These are phyloP conservation scores for Xenosphaeropsis pyriputrescens DNA, from an alignment of 2,329 filamentous ascomycete species.

Conservation along the genomic window DNA sequence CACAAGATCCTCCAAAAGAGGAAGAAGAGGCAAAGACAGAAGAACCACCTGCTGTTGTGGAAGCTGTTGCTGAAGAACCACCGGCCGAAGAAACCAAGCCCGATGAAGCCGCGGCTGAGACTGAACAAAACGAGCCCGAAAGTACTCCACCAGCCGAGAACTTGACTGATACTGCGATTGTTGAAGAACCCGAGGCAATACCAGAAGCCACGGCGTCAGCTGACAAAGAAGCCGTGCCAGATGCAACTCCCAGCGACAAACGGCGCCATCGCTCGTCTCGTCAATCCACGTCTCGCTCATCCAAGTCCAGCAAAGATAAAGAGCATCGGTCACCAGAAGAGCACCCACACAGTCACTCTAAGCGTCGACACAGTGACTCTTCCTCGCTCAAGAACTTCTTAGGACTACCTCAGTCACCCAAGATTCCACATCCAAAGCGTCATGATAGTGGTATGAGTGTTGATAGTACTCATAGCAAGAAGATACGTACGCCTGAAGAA, in stretches of 20 bases:
- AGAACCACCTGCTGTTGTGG: constrained; percentile 2
- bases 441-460: constrained; percentile 15
- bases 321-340: constrained; percentile 2
- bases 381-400: constrained; percentile 7
- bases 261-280: constrained; percentile 9
- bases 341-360: constrained; percentile 6
- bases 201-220: constrained; percentile 1
- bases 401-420: constrained; percentile 4
- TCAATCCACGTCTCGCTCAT: constrained; percentile 7
- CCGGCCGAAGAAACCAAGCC: constrained; percentile 4
- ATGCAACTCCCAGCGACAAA: constrained; percentile 6
- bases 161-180: constrained; percentile 8
- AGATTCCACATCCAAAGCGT: constrained; percentile 6
- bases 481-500: constrained; percentile 13
- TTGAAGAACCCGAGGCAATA: constrained; percentile 12
- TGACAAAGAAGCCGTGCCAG: constrained; percentile 4
- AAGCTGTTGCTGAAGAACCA: constrained; percentile 2
- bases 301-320: constrained; percentile 3
- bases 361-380: constrained; percentile 10
- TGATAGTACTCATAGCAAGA: constrained; percentile 10
- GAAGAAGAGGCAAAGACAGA: constrained; percentile 3
- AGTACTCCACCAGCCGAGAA: neutral
- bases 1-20: constrained; percentile 1
- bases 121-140: neutral
- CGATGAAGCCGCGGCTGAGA: constrained; percentile 4